phyloP scores from a whole-genome alignment of 1,284 basidiomycete species.

The Fomitopsis schrenkii region DNA sequence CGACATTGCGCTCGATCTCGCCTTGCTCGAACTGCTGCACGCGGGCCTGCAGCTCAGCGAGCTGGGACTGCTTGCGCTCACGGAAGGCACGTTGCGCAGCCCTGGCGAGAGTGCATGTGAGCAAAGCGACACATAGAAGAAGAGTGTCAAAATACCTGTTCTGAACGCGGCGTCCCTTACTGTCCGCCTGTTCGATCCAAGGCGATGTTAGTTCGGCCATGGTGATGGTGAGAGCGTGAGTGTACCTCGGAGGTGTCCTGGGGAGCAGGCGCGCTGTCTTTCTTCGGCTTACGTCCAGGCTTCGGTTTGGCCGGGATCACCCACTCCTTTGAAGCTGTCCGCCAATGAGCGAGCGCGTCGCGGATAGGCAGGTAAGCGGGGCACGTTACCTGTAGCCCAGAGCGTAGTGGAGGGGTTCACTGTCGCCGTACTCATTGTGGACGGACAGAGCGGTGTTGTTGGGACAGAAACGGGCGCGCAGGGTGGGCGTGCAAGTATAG shows the following conservation, averaged over 20 bases:
- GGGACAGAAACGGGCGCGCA: neutral
- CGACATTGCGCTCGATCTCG: slow-evolving; percentile 85
- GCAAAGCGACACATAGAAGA: neutral
- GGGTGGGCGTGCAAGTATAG: neutral
- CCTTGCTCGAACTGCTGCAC: slow-evolving; percentile 86
- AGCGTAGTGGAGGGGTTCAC: slow-evolving; percentile 42
- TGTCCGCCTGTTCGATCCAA: slow-evolving; percentile 35
- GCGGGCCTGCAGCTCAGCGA: slow-evolving; percentile 86
- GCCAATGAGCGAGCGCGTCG: slow-evolving; percentile 31
- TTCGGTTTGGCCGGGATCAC: slow-evolving; percentile 86
- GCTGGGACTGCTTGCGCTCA: slow-evolving; percentile 86
- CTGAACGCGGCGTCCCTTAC: slow-evolving; percentile 67
- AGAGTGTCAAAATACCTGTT: slow-evolving; percentile 50
- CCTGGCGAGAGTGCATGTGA: slow-evolving; percentile 36
- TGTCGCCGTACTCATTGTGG: slow-evolving; percentile 25
- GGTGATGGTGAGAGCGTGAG: slow-evolving; percentile 10
- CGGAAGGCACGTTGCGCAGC: slow-evolving; percentile 90
- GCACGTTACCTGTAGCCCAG: slow-evolving; percentile 42
- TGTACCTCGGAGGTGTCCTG: slow-evolving; percentile 46
- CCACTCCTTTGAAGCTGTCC: slow-evolving; percentile 83
- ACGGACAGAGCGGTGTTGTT: slow-evolving; percentile 5
- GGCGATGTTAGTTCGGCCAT: slow-evolving; percentile 18
- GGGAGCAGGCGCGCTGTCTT: slow-evolving; percentile 40
- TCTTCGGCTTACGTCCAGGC: slow-evolving; percentile 87
- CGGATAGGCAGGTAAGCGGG: slow-evolving; percentile 31